Percentiles rank a stretch among this genome's conserved stretches.
Evolutionary conservation across 1,284 basidiomycete species (phyloP).

Genomic region (Mycosarcoma mackinlayi): DNA sequence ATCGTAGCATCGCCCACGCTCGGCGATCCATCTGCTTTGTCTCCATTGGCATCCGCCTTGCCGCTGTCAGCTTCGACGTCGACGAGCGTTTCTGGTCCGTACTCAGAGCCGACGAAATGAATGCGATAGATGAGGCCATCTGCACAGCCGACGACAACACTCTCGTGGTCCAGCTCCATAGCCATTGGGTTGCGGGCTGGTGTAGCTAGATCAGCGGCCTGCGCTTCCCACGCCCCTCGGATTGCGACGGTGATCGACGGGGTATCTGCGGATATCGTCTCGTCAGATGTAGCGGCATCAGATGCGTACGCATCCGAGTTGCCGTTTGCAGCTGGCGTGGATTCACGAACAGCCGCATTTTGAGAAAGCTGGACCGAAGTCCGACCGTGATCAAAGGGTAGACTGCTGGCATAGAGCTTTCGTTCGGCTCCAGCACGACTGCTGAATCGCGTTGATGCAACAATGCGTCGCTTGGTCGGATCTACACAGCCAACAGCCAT

Average conservation of each 20-base stretch:
- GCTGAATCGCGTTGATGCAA: conserved; percentile 85
- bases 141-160: conserved; percentile 55
- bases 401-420: conserved; percentile 63
- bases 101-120: conserved; percentile 56
- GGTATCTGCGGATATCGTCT: background rate
- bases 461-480: conserved; percentile 74
- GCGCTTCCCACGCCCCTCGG: conserved; percentile 54
- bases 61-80: background rate
- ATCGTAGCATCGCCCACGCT: conserved; percentile 53
- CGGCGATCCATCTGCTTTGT: background rate
- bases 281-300: too few relatives aligned
- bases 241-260: conserved; percentile 37
- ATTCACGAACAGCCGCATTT: background rate
- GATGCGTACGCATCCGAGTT: background rate
- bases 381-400: conserved; percentile 43
- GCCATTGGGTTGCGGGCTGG: conserved; percentile 59
- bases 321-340: conserved; percentile 1
- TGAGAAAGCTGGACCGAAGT: conserved; percentile 30
- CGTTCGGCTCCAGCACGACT: conserved; percentile 81
- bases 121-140: conserved; percentile 60
- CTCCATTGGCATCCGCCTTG: background rate
- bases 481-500: conserved; percentile 57
- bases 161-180: conserved; percentile 60
- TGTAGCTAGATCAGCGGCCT: conserved; percentile 31
- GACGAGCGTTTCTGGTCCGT: conserved; percentile 23